phyloP scores from a whole-genome alignment of 2,329 filamentous ascomycete species.

The Penicillium sp. region DNA sequence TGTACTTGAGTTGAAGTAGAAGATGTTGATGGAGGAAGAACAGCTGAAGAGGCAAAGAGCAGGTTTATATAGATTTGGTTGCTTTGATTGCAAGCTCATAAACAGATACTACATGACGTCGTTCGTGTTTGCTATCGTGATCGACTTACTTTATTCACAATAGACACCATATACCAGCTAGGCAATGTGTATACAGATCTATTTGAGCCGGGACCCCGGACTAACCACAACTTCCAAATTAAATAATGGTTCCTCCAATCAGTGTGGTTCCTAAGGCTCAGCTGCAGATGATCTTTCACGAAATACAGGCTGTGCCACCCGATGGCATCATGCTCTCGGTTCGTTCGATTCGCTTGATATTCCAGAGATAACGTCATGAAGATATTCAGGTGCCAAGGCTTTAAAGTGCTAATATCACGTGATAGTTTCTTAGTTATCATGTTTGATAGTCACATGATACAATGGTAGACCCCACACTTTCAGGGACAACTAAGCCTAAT shows the following conservation, averaged over 20 bases:
- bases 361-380: not conserved
- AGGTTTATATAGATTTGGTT: conserved; percentile 26
- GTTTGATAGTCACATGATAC: not conserved
- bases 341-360: not conserved
- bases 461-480: not conserved
- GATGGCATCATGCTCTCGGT: not conserved
- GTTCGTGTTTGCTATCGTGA: conserved; percentile 1
- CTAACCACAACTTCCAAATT: too few species aligned
- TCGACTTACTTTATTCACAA: not conserved
- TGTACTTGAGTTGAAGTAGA: conserved; percentile 6
- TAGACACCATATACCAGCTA: not conserved
- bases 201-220: not conserved
- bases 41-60: not conserved
- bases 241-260: not conserved
- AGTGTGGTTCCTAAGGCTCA: not conserved
- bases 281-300: not conserved
- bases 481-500: not conserved
- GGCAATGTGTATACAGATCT: not conserved
- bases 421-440: not conserved
- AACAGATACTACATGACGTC: conserved; percentile 20
- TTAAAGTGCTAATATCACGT: not conserved
- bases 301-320: not conserved
- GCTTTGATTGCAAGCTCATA: not conserved
- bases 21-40: not conserved
- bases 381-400: not conserved